Base-by-base conservation (phyloP, 2,329 filamentous ascomycete species). In the Karstenula rhodostoma region DNA sequence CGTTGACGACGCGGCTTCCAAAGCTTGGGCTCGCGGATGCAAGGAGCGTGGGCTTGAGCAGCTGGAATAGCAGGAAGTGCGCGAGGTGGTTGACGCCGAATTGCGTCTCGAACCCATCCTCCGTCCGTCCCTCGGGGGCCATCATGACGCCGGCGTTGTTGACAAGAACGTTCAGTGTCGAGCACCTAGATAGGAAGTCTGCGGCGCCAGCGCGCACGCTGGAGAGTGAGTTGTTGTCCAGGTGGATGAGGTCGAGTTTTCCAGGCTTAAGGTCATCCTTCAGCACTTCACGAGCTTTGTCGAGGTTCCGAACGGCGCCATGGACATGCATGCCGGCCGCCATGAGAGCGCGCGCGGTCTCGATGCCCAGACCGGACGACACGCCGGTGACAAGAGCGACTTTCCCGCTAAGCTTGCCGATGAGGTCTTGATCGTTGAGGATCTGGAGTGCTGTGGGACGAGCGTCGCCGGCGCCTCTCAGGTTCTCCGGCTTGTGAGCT, bases 51-150 rank as follows among this genome's bases (percentile, higher is more conserved):
- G 76, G 67, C 37, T 81, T 81, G 42, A 87, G 75, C 1, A 85
- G 77, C n/a, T 83, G 73, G 60, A 84, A 83, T 10, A 87, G 77
- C 0, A 86, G 79, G 63, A 83, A 83, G 35, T 83, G 80, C 0
- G 79, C 77, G 15, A 85, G 60, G 60, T 84, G 78, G 67, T 84
- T 84, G 22, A 80, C 79, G 7, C 75, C 80, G 4, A 81, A 74
- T 58, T 81, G 67, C 2, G 67, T 57, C 59, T 79, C 77, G 58
- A 74, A 73, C n/a, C 77, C 74, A 50, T 79, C 73, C 2, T 66
- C 62, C 53, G 60, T 65, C 8, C 6, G 60, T 7, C 63, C 64
- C 51, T 43, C 61, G 51, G 59, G 75, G 65, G 29, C 72, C 54
- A 56, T 77, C 71, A 75, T 78, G 23, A 79, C 70, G 27, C 73